Conservation (phyloP, 1,284 basidiomycete species). For the Austroboletus niveus region DNA sequence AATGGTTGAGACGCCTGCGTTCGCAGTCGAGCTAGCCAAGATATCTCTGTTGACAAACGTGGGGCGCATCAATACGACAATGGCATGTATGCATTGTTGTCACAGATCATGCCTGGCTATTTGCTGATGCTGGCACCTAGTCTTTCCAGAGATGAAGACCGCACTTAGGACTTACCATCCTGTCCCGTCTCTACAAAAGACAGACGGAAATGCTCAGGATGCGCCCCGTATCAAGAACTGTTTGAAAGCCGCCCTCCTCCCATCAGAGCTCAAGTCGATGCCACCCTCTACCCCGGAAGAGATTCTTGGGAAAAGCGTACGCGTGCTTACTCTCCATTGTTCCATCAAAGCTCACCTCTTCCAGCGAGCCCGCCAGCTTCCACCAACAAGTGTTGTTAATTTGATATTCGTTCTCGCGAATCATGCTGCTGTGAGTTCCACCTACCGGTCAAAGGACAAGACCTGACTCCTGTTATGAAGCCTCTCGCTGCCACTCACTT, state of each 20-base stretch:
- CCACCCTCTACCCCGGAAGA: conserved; percentile 71
- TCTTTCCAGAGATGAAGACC: conserved; percentile 70
- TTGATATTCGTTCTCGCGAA: conserved; percentile 62
- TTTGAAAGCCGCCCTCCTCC: conserved; percentile 73
- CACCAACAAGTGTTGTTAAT: conserved; percentile 79
- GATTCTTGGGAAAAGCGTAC: conserved; percentile 60
- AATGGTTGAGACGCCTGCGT: conserved; percentile 75
- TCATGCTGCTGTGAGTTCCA: conserved; percentile 56
- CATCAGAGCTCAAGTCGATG: conserved; percentile 64
- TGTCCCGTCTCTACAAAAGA: conserved; percentile 64
- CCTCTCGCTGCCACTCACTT: conserved; percentile 71
- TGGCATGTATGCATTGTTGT: conserved; percentile 64
- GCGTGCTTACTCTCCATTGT: conserved; percentile 22
- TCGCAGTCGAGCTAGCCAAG: conserved; percentile 81
- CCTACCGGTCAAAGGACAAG: background rate
- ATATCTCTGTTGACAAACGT: conserved; percentile 87
- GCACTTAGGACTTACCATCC: conserved; percentile 70
- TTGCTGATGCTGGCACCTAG: conserved; percentile 30
- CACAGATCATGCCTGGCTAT: conserved; percentile 10
- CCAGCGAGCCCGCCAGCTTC: conserved; percentile 57
- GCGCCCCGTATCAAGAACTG: conserved; percentile 73
- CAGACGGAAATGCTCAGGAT: conserved; percentile 65
- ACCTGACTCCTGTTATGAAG: conserved; percentile 36
- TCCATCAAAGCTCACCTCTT: background rate
- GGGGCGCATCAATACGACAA: conserved; percentile 91